These are phyloP conservation scores for Telfairia occidentalis DNA, from an alignment of 331 rosid genomes.

Conservation along the genomic window DNA sequence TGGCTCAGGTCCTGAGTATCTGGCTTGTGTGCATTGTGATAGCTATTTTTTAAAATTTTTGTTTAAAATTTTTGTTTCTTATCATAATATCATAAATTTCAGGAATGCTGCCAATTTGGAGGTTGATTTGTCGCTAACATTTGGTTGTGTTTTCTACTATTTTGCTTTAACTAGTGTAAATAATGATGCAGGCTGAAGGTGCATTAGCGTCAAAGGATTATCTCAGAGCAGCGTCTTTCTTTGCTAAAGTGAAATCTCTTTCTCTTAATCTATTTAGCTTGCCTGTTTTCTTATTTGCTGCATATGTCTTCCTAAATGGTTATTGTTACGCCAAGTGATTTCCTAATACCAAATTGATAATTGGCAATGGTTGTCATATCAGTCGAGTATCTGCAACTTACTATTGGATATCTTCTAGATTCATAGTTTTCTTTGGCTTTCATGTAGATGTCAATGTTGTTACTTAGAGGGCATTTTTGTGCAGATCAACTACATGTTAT, in stretches of 20 bases:
- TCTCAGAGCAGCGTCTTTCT: conserved; percentile 86
- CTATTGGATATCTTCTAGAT: neutral
- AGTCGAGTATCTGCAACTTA: neutral
- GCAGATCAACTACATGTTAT: conserved; percentile 82
- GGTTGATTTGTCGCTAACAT: neutral
- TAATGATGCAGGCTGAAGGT: conserved; percentile 82
- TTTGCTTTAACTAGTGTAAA: conserved; percentile 18
- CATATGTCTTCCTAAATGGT: neutral
- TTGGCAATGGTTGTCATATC: neutral
- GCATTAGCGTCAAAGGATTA: conserved; percentile 77
- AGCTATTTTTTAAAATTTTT: neutral
- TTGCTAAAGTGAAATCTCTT: conserved; percentile 59
- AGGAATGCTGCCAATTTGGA: neutral
- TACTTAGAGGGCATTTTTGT: conserved; percentile 14
- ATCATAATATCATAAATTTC: neutral
- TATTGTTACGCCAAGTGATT: neutral
- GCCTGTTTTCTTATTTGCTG: neutral
- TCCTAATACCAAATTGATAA: conserved; percentile 4
- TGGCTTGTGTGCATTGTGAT: neutral
- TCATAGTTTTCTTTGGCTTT: neutral
- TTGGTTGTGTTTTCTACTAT: neutral
- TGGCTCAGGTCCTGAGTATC: conserved; percentile 49
- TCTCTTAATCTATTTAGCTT: conserved; percentile 18
- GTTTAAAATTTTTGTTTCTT: conserved; percentile 4
- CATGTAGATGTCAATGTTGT: neutral